phyloP scores from a whole-genome alignment of 2,329 filamentous ascomycete species.

The Ascomycota sp. region DNA sequence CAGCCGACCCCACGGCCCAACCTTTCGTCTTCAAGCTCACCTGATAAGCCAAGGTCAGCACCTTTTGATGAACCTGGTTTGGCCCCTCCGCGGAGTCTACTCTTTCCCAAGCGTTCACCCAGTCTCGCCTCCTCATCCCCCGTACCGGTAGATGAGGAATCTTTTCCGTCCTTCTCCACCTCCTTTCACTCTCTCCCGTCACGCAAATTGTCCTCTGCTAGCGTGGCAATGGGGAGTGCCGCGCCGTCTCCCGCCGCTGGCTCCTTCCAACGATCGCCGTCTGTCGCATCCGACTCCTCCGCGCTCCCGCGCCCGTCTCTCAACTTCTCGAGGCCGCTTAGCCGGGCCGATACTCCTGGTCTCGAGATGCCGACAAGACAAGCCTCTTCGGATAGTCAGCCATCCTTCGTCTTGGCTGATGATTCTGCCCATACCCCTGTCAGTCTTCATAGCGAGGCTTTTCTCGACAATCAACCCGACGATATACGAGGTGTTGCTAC shows the following conservation, averaged over 20 bases:
- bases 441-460: conserved; percentile 49
- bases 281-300: conserved; percentile 62
- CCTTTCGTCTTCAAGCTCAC: conserved; percentile 16
- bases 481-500: conserved; percentile 29
- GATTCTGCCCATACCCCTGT: conserved; percentile 46
- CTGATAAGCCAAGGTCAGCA: conserved; percentile 20
- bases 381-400: conserved; percentile 44
- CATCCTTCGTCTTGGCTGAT: conserved; percentile 38
- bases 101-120: conserved; percentile 28
- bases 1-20: conserved; percentile 14
- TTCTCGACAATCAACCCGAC: conserved; percentile 28
- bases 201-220: conserved; percentile 61
- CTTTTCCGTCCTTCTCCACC: conserved; percentile 25
- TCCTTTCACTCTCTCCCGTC: conserved; percentile 40
- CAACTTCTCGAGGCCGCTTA: conserved; percentile 85
- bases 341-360: conserved; percentile 40
- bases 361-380: conserved; percentile 38
- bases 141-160: conserved; percentile 50
- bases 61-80: conserved; percentile 29
- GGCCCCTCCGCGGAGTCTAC: conserved; percentile 24
- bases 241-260: conserved; percentile 34
- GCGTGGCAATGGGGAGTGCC: conserved; percentile 21
- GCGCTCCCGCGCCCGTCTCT: conserved; percentile 52
- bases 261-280: conserved; percentile 55
- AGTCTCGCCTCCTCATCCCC: conserved; percentile 42